Conservation (phyloP, 257 asterid genomes). For the Agastache rugosa region DNA sequence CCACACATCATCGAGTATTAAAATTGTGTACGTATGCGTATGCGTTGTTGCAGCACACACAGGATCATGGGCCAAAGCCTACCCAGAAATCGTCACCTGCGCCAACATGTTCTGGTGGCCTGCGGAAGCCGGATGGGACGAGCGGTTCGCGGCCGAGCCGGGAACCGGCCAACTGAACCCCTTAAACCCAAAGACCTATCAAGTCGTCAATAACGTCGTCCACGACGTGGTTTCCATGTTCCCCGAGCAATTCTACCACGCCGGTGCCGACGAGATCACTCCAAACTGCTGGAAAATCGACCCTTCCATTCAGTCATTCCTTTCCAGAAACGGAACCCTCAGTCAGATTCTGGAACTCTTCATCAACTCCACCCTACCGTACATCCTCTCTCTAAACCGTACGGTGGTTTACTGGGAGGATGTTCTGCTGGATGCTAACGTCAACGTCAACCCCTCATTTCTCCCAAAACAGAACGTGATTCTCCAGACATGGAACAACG, state of each 20-base stretch:
- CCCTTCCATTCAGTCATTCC: conserved; percentile 53
- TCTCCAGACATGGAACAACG: conserved; percentile 87
- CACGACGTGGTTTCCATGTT: conserved; percentile 63
- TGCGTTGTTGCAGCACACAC: conserved; percentile 72
- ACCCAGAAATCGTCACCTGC: conserved; percentile 83
- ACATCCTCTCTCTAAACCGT: conserved; percentile 68
- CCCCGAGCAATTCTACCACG: conserved; percentile 79
- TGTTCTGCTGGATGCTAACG: conserved; percentile 54
- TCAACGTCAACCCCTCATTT: conserved; percentile 58
- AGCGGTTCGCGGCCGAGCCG: conserved; percentile 83
- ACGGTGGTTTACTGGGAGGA: conserved; percentile 96
- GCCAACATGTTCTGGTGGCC: conserved; percentile 91
- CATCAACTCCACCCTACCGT: conserved; percentile 70
- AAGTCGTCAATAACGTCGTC: conserved; percentile 65
- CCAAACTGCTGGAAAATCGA: conserved; percentile 88
- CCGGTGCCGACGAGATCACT: conserved; percentile 81
- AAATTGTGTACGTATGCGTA: not conserved
- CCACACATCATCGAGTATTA: no score
- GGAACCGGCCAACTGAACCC: conserved; percentile 95
- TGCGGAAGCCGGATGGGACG: conserved; percentile 62
- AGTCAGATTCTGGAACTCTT: conserved; percentile 72
- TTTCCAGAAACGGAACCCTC: conserved; percentile 70
- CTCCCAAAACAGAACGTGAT: conserved; percentile 68
- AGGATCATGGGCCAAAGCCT: conserved; percentile 92
- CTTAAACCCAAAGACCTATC: conserved; percentile 66